Conservation (phyloP, 1,139 yeast species). For the Geotrichum candidum region DNA sequence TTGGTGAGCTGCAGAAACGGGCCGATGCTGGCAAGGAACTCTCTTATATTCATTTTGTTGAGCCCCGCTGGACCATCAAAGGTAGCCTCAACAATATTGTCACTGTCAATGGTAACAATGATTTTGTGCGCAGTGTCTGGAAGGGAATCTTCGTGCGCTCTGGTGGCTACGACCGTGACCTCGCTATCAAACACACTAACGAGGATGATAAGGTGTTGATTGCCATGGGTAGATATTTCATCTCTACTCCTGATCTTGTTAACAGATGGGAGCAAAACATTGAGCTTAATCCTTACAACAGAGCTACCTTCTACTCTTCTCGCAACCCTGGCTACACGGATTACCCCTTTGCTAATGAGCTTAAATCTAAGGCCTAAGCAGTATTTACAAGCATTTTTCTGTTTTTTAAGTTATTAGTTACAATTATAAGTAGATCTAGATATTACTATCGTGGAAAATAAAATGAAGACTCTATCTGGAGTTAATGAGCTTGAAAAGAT, state of each 20-base stretch:
- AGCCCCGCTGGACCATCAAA: slow-evolving; percentile 35
- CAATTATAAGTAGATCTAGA: background rate
- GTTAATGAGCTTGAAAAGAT: background rate
- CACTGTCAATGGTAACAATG: background rate
- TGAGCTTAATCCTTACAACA: background rate
- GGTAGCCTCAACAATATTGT: slow-evolving; percentile 7
- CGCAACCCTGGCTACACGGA: slow-evolving; percentile 18
- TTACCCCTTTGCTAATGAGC: slow-evolving; percentile 3
- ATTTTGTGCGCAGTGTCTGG: slow-evolving; percentile 31
- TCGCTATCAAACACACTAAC: slow-evolving; percentile 26
- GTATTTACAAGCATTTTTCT: background rate
- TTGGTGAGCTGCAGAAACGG: slow-evolving; percentile 30
- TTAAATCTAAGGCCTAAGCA: background rate
- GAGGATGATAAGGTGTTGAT: slow-evolving; percentile 38
- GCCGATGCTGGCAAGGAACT: slow-evolving; percentile 36
- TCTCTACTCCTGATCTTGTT: slow-evolving; percentile 7
- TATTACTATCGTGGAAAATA: background rate
- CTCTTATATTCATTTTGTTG: slow-evolving; percentile 52
- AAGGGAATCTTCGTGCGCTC: slow-evolving; percentile 38
- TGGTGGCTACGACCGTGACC: slow-evolving; percentile 35
- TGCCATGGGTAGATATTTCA: slow-evolving; percentile 23
- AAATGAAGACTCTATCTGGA: background rate
- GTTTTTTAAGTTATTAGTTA: background rate
- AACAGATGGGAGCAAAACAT: background rate
- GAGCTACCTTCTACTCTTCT: slow-evolving; percentile 5